Evolutionary conservation across 352 stramenopile genomes (phyloP).

Genomic region (Globisporangium parvum): DNA sequence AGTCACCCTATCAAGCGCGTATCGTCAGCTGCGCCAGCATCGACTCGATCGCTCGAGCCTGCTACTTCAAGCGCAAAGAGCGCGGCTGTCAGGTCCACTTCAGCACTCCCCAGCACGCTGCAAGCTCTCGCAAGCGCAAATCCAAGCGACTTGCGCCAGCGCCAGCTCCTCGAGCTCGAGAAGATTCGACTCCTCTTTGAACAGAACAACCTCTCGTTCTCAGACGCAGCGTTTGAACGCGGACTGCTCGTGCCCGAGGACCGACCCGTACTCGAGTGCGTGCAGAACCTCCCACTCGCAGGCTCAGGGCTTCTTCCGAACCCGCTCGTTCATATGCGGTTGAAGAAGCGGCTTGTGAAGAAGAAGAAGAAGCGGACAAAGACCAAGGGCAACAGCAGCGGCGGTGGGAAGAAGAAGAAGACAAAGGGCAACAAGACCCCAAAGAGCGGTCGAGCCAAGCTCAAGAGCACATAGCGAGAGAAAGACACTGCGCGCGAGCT

Average conservation of each 20-base stretch:
- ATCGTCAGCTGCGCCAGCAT: background rate
- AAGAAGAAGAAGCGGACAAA: conserved; percentile 39
- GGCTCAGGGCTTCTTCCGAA: conserved; percentile 41
- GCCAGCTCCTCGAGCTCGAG: conserved; percentile 55
- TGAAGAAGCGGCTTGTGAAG: conserved; percentile 32
- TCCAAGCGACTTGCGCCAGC: conserved; percentile 44
- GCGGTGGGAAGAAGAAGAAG: conserved; percentile 32
- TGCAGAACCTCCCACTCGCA: conserved; percentile 42
- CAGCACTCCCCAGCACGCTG: background rate
- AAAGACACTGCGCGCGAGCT: background rate
- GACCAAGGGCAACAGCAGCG: conserved; percentile 22
- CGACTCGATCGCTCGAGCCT: background rate
- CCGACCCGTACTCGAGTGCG: conserved; percentile 34
- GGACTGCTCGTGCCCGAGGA: conserved; percentile 63
- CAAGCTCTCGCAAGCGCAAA: background rate
- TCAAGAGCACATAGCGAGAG: conserved; percentile 2
- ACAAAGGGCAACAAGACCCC: conserved; percentile 20
- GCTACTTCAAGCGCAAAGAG: background rate
- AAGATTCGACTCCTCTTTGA: conserved; percentile 61
- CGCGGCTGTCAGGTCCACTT: conserved; percentile 1
- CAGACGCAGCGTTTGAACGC: conserved; percentile 32
- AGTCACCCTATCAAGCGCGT: background rate
- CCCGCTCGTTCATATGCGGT: conserved; percentile 26
- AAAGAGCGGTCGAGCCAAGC: conserved; percentile 15
- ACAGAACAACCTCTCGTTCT: conserved; percentile 39